Percentiles rank a stretch among this genome's conserved stretches.
Conservation (phyloP, 176 grass and related monocot genomes). For the Oryza officinalis region DNA sequence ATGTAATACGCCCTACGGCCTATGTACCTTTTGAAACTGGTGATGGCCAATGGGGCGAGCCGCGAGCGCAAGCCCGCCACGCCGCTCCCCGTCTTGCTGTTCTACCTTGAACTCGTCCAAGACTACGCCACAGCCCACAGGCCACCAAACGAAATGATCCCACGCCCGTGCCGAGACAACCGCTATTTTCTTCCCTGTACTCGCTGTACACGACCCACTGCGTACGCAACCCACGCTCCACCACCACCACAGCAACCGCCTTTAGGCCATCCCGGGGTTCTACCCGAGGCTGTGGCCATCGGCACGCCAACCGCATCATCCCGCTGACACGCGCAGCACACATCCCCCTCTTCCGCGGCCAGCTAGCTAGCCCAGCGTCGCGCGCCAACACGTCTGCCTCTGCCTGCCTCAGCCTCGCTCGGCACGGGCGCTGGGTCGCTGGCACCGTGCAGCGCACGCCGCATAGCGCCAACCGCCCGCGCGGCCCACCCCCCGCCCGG, state of each 20-base stretch:
- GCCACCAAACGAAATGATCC: too few species aligned
- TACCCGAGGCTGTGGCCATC: neutral
- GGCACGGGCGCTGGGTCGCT: neutral
- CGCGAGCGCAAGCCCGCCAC: too few species aligned
- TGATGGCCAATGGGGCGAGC: too few species aligned
- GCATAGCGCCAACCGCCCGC: neutral
- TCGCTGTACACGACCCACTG: neutral
- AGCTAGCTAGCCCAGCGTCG: neutral
- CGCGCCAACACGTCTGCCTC: neutral
- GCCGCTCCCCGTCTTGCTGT: too few species aligned
- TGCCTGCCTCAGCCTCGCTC: neutral
- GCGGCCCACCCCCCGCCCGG: neutral
- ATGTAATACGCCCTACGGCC: too few species aligned
- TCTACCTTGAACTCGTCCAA: too few species aligned
- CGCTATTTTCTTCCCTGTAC: too few species aligned
- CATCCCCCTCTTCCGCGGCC: neutral
- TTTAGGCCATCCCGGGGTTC: too few species aligned
- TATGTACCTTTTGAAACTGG: too few species aligned
- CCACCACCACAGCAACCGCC: too few species aligned
- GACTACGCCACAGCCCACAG: neutral
- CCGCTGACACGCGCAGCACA: neutral
- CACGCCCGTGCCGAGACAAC: too few species aligned
- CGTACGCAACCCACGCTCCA: neutral
- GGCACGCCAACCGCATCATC: neutral
- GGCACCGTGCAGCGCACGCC: constrained; percentile 15